Evolutionary conservation across 2,329 filamentous ascomycete genomes (phyloP).

Genomic region (Alternaria sp.): DNA sequence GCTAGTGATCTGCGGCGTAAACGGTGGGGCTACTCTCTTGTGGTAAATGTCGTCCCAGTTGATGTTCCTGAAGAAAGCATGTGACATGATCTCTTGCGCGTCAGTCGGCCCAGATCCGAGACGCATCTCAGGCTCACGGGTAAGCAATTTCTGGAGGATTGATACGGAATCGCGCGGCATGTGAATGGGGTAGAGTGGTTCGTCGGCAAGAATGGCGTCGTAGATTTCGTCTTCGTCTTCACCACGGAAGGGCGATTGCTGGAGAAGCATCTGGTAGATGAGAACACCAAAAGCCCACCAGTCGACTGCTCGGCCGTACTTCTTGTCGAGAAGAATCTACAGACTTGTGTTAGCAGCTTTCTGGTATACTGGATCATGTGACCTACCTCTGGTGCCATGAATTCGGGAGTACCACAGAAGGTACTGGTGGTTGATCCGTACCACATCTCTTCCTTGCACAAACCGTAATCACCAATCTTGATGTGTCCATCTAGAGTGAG

Average conservation of each 20-base stretch:
- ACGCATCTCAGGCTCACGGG: slow-evolving; percentile 90
- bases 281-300: slow-evolving; percentile 99
- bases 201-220: slow-evolving; percentile 96
- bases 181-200: slow-evolving; percentile 96
- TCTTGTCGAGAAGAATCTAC: slow-evolving; percentile 95
- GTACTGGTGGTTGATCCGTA: slow-evolving; percentile 96
- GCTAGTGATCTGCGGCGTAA: slow-evolving; percentile 87
- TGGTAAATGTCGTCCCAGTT: slow-evolving; percentile 99
- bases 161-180: slow-evolving; percentile 98
- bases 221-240: slow-evolving; percentile 99
- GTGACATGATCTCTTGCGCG: slow-evolving; percentile 98
- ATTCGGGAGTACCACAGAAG: slow-evolving; percentile 99
- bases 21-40: slow-evolving; percentile 89
- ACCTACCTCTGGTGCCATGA: slow-evolving; percentile 94
- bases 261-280: slow-evolving; percentile 99
- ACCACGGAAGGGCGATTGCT: slow-evolving; percentile 97
- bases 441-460: slow-evolving; percentile 99
- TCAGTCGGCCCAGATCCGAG: slow-evolving; percentile 95
- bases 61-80: slow-evolving; percentile 97
- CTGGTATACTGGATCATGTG: background rate
- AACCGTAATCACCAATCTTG: slow-evolving; percentile 97
- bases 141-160: slow-evolving; percentile 96
- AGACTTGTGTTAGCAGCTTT: background rate
- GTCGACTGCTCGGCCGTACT: slow-evolving; percentile 95
- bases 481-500: slow-evolving; percentile 95